Base-by-base conservation (phyloP, 2,329 filamentous ascomycete species). In the Dichotomopilus funicola region DNA sequence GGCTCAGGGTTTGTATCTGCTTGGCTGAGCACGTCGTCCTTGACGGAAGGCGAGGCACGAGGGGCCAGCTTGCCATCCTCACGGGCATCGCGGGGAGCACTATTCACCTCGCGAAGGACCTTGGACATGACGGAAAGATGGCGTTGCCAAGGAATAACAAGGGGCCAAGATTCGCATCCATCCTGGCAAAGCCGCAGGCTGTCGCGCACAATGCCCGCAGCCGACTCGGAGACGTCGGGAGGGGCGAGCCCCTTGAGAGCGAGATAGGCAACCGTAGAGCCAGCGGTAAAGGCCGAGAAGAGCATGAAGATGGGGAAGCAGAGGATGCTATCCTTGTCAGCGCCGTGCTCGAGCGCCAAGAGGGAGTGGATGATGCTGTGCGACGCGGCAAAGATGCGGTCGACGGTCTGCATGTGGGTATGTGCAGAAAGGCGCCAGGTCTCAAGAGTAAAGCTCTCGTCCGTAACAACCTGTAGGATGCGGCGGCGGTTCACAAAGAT, bases 241-340 rank as follows among this genome's bases (percentile, higher is more conserved):
- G 80, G 80, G 0, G 80, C 80, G 6, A 84, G 67, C 8, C 80
- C 79, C 70, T 83, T 83, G 46, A 84, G 74, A n/a, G 80, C 81
- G 35, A 84, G 73, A 67, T 82, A 84, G 10, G 81, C 81, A 1
- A 83, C 77, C 0, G 81, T 83, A 2, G 80, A 80, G 58, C 80
- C 80, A 2, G 80, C 79, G 0, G 80, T 83, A 59, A 84, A 84
- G 50, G 80, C 78, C 0, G 80, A 79, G 66, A 84, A 84, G 10
- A 83, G 72, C 81, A 84, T 83, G 59, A 82, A 81, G 53, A 84
- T 80, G 40, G 81, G 81, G 68, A 83, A 81, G 67, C 78, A 82
- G n/a, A 79, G 71, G n/a, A 78, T 73, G 31, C 74, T 72, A 53
- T 83, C 79, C 70, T 83, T 83, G 51, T 83, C 80, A 1, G 76